phyloP scores from a whole-genome alignment of 2,329 filamentous ascomycete species.

The Microdochium nivale region DNA sequence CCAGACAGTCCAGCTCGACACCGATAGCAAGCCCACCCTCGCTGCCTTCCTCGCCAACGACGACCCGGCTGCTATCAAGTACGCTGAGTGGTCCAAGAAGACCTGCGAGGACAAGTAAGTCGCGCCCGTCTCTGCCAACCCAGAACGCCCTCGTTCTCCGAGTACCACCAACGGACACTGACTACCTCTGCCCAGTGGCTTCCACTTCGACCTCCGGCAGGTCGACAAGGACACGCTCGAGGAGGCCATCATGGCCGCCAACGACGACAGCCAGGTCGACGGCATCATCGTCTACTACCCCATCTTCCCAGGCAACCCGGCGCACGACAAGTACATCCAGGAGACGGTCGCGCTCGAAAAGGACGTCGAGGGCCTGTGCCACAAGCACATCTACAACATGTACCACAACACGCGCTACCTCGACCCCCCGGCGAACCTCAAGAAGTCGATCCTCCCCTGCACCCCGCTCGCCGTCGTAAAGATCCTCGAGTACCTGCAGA shows the following conservation, averaged over 20 bases:
- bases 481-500: constrained; percentile 88
- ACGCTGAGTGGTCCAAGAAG: constrained; percentile 96
- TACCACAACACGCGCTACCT: constrained; percentile 97
- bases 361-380: constrained; percentile 91
- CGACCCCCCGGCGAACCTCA: constrained; percentile 64
- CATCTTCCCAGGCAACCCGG: constrained; percentile 73
- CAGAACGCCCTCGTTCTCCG: too few relatives aligned
- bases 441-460: constrained; percentile 91
- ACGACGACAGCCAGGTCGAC: constrained; percentile 67
- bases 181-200: constrained; percentile 51
- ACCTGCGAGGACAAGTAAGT: constrained; percentile 92
- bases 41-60: constrained; percentile 88
- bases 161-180: background rate
- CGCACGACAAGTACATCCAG: constrained; percentile 91
- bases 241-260: constrained; percentile 78
- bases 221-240: constrained; percentile 85
- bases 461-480: constrained; percentile 95
- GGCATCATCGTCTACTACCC: constrained; percentile 98
- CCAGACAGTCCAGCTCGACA: constrained; percentile 54
- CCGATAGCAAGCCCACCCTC: constrained; percentile 57
- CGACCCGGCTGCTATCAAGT: constrained; percentile 85
- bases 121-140: background rate
- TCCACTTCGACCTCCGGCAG: constrained; percentile 76
- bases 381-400: constrained; percentile 97
- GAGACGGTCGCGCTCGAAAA: constrained; percentile 85